Evolutionary conservation across 78 protist genomes (phyloP).

Genomic region (Tieghemostelium lacteum): DNA sequence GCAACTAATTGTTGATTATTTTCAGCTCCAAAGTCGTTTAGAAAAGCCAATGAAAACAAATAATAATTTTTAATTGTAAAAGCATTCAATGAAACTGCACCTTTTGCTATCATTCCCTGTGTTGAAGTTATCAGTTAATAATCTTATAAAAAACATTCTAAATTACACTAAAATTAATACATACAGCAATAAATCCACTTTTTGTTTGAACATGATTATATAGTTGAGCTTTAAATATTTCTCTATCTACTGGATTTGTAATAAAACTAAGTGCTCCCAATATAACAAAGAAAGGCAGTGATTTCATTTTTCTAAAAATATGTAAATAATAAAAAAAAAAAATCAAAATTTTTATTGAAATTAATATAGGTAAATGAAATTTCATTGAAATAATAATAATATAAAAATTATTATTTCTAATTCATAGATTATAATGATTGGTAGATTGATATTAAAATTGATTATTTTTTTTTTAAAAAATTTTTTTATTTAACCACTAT

Average conservation of each 20-base stretch:
- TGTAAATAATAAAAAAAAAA: too few species aligned
- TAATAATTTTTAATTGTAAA: neutral
- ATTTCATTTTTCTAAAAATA: neutral
- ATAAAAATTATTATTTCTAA: too few species aligned
- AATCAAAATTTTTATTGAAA: too few species aligned
- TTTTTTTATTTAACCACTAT: too few species aligned
- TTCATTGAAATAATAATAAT: too few species aligned
- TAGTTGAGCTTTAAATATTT: neutral
- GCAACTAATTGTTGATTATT: neutral
- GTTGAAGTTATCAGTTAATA: neutral
- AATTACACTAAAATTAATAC: neutral
- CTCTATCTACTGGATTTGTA: neutral
- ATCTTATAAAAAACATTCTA: too few species aligned
- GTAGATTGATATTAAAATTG: too few species aligned
- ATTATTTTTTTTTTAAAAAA: too few species aligned
- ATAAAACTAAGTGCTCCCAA: neutral
- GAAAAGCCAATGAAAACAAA: conserved; percentile 2
- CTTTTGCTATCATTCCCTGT: neutral
- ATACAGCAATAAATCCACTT: neutral
- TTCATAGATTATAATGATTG: too few species aligned
- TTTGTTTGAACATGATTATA: neutral
- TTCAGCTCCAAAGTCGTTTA: neutral
- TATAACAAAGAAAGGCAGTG: neutral
- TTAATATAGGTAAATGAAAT: too few species aligned
- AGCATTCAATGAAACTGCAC: neutral